Base-by-base conservation (phyloP, 768 basidiomycete species). In the Chalciporus pseudorubinellus region DNA sequence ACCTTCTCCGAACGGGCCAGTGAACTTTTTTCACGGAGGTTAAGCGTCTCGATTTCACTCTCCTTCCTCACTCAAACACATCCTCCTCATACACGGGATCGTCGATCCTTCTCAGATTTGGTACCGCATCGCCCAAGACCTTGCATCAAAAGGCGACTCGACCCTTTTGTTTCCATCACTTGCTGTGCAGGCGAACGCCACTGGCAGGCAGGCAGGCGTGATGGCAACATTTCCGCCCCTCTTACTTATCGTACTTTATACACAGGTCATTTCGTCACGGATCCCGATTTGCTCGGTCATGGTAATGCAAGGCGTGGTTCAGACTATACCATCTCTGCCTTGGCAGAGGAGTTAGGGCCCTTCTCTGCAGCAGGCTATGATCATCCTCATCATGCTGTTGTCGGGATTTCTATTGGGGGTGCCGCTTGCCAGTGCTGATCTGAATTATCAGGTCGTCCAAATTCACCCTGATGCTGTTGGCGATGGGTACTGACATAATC, bases 281-380 rank as follows among this genome's bases (percentile, higher is more conserved):
- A 60, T n/a, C 65, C 65, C 5, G 61, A 60, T 38, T 26, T 60
- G 3, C 57, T 65, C 19, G 60, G 60, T 9, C 67, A 67, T 18
- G 61, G 56, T 1, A 21, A 18, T 14, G 48, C 55, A 11, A 39
- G 34, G 9, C 53, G 47, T n/a, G 7, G 33, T 9, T 42, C 59
- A 1, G 50, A 48, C 14, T 63, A 56, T 39, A 54, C 60, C 34
- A 24, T 65, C 11, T 19, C 33, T 5, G 50, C 51, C 7, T 11
- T 65, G 21, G 50, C 16, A 14, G 28, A 55, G 4, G 62, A 57
- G 29, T 54, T 60, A 14, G 24, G 5, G 0, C 60, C 56, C 1
- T 19, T 59, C 28, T 46, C 62, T 6, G 6, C 16, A 28, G 19
- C 22, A 40, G 6, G 31, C 2, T n/a, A 19, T 14, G 45, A 52